A percentile compares a stretch with the other conserved stretches of the same genome.
These are phyloP conservation scores for Apiospora kogelbergensis DNA, from an alignment of 2,329 filamentous ascomycete species.

Conservation along the genomic window DNA sequence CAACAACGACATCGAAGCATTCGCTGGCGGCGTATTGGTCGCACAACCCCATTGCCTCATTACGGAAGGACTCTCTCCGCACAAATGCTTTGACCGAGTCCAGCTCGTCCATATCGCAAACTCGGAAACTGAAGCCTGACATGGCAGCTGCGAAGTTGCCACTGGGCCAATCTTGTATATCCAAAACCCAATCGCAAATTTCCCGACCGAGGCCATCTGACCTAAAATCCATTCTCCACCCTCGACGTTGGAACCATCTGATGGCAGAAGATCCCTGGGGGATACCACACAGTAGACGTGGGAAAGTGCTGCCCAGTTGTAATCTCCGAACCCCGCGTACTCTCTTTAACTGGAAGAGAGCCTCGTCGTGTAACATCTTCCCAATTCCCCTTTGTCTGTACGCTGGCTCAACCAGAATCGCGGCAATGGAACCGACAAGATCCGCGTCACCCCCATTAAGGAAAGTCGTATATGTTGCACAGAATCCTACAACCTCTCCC, in stretches of 20 bases:
- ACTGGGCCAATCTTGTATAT: conserved; percentile 48
- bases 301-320: conserved; percentile 59
- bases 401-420: conserved; percentile 50
- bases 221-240: conserved; percentile 49
- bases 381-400: conserved; percentile 53
- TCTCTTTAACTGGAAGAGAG: conserved; percentile 46
- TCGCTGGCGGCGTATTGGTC: conserved; percentile 57
- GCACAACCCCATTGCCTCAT: conserved; percentile 56
- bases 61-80: conserved; percentile 44
- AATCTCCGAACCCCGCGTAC: conserved; percentile 53
- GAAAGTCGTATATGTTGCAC: conserved; percentile 60
- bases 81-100: conserved; percentile 49
- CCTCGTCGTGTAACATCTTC: conserved; percentile 51
- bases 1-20: conserved; percentile 55
- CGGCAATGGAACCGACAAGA: conserved; percentile 55
- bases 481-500: conserved; percentile 52
- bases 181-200: conserved; percentile 54
- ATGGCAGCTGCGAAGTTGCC: conserved; percentile 36
- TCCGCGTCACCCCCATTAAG: conserved; percentile 51
- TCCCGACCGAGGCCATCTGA: conserved; percentile 47
- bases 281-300: conserved; percentile 56
- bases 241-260: conserved; percentile 54
- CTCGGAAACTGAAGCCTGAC: conserved; percentile 42
- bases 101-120: conserved; percentile 47
- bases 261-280: conserved; percentile 41